phyloP scores from a whole-genome alignment of 805 yeast genomes.

The Pichia membranifaciens region DNA sequence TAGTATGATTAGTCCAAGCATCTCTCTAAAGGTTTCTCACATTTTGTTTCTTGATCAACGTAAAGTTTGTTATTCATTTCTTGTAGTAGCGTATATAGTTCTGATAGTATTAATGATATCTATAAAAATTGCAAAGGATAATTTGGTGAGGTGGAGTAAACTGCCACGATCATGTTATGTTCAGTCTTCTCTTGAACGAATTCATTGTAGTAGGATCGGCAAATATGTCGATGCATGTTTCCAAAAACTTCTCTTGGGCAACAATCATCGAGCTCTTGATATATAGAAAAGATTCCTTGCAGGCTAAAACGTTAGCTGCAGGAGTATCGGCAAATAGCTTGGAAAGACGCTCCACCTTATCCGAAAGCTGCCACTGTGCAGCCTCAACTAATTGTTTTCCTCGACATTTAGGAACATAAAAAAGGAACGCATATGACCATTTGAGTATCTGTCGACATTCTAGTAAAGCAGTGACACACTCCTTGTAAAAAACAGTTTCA shows the following conservation, averaged over 20 bases:
- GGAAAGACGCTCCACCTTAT: slow-evolving; percentile 28
- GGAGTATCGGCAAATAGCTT: slow-evolving; percentile 31
- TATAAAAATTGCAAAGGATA: too few relatives aligned
- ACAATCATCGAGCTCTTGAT: slow-evolving; percentile 19
- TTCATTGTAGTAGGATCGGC: slow-evolving; percentile 2
- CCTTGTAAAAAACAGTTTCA: slow-evolving; percentile 78
- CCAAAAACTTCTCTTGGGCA: slow-evolving; percentile 19
- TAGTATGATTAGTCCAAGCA: too few relatives aligned
- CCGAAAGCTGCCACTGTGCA: slow-evolving; percentile 21
- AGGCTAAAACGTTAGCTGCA: slow-evolving; percentile 23
- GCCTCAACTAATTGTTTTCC: slow-evolving; percentile 58
- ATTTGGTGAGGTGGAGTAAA: too few relatives aligned
- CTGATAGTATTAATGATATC: too few relatives aligned
- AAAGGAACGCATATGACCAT: slow-evolving; percentile 88
- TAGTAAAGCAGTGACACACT: slow-evolving; percentile 58
- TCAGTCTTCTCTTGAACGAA: slow-evolving; percentile 3
- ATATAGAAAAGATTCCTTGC: slow-evolving; percentile 23
- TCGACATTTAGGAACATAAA: slow-evolving; percentile 46
- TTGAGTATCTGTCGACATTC: slow-evolving; percentile 71
- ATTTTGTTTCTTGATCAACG: too few relatives aligned
- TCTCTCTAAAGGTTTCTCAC: too few relatives aligned
- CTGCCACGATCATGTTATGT: neutral
- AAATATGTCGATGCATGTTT: slow-evolving; percentile 23
- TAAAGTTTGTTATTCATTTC: neutral
- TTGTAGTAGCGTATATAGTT: too few relatives aligned